These are phyloP conservation scores for Saccharomycopsis phalli DNA, from an alignment of 1,139 yeast species.

Conservation along the genomic window DNA sequence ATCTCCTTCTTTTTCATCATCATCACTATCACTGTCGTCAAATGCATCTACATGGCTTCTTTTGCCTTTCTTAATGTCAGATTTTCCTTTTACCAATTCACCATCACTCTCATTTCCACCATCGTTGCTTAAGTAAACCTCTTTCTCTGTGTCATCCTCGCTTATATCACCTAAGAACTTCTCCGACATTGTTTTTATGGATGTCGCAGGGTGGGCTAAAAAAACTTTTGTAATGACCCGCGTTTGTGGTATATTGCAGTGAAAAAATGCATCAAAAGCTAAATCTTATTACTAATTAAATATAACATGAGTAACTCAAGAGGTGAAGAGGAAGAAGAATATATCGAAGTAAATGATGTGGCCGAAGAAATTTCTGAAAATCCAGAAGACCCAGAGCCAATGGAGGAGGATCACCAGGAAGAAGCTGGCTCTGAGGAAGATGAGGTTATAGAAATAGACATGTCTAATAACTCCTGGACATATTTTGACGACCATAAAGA, in stretches of 20 bases:
- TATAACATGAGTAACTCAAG: constrained; percentile 19
- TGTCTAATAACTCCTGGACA: constrained; percentile 80
- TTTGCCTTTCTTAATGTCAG: constrained; percentile 17
- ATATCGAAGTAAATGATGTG: constrained; percentile 47
- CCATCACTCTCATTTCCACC: constrained; percentile 20
- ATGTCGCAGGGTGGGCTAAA: no score
- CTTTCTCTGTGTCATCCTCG: constrained; percentile 11
- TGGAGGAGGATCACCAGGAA: constrained; percentile 33
- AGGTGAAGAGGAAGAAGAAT: constrained; percentile 43
- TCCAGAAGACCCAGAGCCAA: constrained; percentile 31
- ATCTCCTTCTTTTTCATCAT: constrained; percentile 14
- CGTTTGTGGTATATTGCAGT: constrained; percentile 1
- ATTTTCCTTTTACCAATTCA: constrained; percentile 19
- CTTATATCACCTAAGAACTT: constrained; percentile 2
- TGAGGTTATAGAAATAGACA: constrained; percentile 49
- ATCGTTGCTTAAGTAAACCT: constrained; percentile 18
- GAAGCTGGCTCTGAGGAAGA: constrained; percentile 30
- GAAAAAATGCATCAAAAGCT: background rate
- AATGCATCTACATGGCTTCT: constrained; percentile 10
- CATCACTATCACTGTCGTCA: constrained; percentile 1
- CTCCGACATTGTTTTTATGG: constrained; percentile 2
- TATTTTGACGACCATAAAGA: constrained; percentile 87
- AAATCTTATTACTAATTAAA: background rate
- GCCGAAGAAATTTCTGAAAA: constrained; percentile 47
- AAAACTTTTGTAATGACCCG: constrained; percentile 5